phyloP scores from a whole-genome alignment of 768 basidiomycete genomes.

The Suillus brevipes region DNA sequence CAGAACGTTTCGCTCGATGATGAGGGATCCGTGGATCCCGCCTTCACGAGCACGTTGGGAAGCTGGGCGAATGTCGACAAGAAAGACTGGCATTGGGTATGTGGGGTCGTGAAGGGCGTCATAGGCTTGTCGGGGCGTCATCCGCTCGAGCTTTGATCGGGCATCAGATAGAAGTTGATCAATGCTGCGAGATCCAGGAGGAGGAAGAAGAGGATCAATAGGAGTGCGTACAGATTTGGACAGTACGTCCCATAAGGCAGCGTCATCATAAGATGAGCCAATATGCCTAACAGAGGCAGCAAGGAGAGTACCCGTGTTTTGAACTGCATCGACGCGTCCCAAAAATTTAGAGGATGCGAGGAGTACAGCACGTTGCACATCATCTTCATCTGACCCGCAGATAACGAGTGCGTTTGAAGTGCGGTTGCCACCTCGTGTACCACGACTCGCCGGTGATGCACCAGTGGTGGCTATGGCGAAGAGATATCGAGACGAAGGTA shows the following conservation, averaged over 20 bases:
- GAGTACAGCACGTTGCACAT: slow-evolving; percentile 66
- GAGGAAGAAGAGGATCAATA: slow-evolving; percentile 61
- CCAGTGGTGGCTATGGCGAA: slow-evolving; percentile 57
- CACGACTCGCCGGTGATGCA: slow-evolving; percentile 25
- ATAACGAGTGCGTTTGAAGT: slow-evolving; percentile 53
- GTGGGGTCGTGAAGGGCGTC: slow-evolving; percentile 55
- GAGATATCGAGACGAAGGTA: slow-evolving; percentile 46
- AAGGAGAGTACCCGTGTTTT: slow-evolving; percentile 35
- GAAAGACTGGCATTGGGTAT: slow-evolving; percentile 60
- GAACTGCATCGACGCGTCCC: slow-evolving; percentile 50
- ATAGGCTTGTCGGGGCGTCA: slow-evolving; percentile 60
- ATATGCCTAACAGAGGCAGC: slow-evolving; percentile 55
- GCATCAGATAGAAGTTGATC: slow-evolving; percentile 56
- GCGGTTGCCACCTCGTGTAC: slow-evolving; percentile 1
- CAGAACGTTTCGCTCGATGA: slow-evolving; percentile 74
- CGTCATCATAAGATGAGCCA: slow-evolving; percentile 59
- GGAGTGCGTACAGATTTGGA: slow-evolving; percentile 59
- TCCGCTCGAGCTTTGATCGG: slow-evolving; percentile 62
- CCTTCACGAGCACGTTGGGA: slow-evolving; percentile 59
- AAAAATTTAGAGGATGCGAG: slow-evolving; percentile 69
- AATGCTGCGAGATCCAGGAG: slow-evolving; percentile 63
- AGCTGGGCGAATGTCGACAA: slow-evolving; percentile 76
- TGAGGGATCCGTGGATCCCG: slow-evolving; percentile 62
- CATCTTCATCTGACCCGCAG: slow-evolving; percentile 52
- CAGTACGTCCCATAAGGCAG: slow-evolving; percentile 71